Conservation (phyloP, 2,329 filamentous ascomycete genomes). For the Aureobasidium sp. region DNA sequence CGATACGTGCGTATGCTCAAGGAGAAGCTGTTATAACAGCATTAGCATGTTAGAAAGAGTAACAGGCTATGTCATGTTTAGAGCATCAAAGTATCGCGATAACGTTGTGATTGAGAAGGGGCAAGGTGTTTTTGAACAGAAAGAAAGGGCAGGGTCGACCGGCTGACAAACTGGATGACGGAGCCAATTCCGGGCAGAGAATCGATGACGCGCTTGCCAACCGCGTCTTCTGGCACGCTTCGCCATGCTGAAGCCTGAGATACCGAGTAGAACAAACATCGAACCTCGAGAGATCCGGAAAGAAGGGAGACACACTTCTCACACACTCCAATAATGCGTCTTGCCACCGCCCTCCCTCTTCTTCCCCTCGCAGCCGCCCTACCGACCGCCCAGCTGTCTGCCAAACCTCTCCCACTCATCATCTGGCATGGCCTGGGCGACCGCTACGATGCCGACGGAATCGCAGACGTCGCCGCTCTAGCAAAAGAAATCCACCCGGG, state of each 20-base stretch:
- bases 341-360: neutral
- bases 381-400: slow-evolving; percentile 15
- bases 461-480: slow-evolving; percentile 62
- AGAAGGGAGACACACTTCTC: no score
- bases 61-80: no score
- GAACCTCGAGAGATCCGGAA: neutral
- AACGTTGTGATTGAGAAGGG: no score
- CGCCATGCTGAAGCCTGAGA: no score
- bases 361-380: neutral
- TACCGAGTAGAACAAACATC: neutral
- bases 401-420: slow-evolving; percentile 66
- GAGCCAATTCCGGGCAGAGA: neutral
- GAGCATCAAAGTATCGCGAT: no score
- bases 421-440: slow-evolving; percentile 90
- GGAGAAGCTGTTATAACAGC: no score
- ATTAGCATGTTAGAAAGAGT: no score
- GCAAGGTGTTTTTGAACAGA: no score
- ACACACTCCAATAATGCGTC: neutral
- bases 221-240: no score
- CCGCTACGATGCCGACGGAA: slow-evolving; percentile 65
- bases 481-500: slow-evolving; percentile 67
- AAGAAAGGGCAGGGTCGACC: neutral
- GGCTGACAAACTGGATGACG: neutral
- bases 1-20: no score
- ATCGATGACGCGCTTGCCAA: slow-evolving; percentile 3